A percentile compares a stretch with the other conserved stretches of the same genome.
phyloP scores from a whole-genome alignment of 2,329 filamentous ascomycete genomes.

The Lasiodiplodia theobromae region DNA sequence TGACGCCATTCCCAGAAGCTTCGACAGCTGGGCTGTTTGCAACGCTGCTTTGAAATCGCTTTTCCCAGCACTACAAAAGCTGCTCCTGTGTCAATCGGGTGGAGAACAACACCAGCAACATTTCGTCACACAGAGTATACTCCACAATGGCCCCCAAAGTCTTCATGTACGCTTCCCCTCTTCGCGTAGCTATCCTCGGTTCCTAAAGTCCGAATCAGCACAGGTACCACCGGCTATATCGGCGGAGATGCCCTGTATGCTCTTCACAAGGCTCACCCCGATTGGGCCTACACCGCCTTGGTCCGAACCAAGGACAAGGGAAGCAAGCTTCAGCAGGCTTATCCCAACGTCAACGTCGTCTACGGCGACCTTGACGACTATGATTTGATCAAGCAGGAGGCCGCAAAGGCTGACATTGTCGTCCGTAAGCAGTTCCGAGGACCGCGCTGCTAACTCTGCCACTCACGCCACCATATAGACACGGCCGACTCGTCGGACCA shows the following conservation, averaged over 20 bases:
- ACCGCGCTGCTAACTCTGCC: accelerated
- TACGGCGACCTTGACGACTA: constrained; percentile 23
- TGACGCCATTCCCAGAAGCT: constrained; percentile 8
- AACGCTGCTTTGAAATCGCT: background rate
- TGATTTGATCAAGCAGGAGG: constrained; percentile 25
- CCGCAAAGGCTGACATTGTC: constrained; percentile 27
- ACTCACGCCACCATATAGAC: constrained; percentile 33
- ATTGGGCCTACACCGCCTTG: constrained; percentile 22
- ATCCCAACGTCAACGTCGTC: constrained; percentile 21
- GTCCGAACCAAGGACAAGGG: constrained; percentile 18
- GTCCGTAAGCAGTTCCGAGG: constrained; percentile 34
- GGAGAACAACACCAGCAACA: background rate
- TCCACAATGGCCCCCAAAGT: constrained; percentile 9
- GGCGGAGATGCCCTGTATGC: constrained; percentile 29
- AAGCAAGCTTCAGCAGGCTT: constrained; percentile 2
- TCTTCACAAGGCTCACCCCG: constrained; percentile 18
- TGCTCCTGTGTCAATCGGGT: background rate
- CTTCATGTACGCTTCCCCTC: constrained; percentile 5
- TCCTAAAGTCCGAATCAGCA: background rate
- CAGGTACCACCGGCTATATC: constrained; percentile 28
- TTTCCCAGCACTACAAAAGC: background rate
- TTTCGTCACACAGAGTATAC: too few species aligned
- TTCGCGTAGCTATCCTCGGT: background rate
- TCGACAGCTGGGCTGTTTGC: background rate
- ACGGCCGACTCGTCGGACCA: constrained; percentile 42